Conservation (phyloP, 768 basidiomycete species). For the Cystobasidium tubakii region DNA sequence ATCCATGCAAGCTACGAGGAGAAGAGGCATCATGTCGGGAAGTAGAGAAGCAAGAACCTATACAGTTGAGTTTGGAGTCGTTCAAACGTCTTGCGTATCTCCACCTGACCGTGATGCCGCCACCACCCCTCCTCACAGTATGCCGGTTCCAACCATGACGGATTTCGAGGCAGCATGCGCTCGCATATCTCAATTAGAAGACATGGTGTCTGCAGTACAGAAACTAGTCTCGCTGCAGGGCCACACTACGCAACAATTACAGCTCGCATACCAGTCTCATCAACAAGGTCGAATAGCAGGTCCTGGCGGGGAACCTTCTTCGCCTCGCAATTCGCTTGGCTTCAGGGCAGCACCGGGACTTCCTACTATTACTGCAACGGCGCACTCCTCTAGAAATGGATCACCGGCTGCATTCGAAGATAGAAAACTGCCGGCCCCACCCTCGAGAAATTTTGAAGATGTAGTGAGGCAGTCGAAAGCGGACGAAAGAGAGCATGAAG, state of each 20-base stretch:
- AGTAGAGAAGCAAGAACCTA: constrained; percentile 31
- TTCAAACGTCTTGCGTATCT: too few species aligned
- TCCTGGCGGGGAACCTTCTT: not conserved
- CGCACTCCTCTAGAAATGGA: not conserved
- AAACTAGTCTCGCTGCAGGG: not conserved
- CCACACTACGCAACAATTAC: not conserved
- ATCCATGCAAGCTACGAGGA: constrained; percentile 24
- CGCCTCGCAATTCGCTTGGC: constrained; percentile 4
- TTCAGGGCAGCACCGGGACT: not conserved
- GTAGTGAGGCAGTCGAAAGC: not conserved
- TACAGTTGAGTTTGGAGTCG: constrained; percentile 15
- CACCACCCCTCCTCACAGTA: not conserved
- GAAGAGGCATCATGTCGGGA: constrained; percentile 22
- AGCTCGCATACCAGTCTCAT: not conserved
- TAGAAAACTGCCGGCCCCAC: not conserved
- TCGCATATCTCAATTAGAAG: constrained; percentile 19
- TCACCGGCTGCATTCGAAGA: not conserved
- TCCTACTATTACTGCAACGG: not conserved
- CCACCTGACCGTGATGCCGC: not conserved
- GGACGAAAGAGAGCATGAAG: constrained; percentile 33
- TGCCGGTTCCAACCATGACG: constrained; percentile 30
- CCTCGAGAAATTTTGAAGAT: constrained; percentile 4
- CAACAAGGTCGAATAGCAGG: constrained; percentile 5
- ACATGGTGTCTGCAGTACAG: constrained; percentile 8
- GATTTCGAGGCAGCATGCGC: constrained; percentile 30